Percentiles rank a stretch among this genome's conserved stretches.
These are phyloP conservation scores for Tinospora cordifolia DNA, from an alignment of 164 flowering plant species.

Conservation along the genomic window DNA sequence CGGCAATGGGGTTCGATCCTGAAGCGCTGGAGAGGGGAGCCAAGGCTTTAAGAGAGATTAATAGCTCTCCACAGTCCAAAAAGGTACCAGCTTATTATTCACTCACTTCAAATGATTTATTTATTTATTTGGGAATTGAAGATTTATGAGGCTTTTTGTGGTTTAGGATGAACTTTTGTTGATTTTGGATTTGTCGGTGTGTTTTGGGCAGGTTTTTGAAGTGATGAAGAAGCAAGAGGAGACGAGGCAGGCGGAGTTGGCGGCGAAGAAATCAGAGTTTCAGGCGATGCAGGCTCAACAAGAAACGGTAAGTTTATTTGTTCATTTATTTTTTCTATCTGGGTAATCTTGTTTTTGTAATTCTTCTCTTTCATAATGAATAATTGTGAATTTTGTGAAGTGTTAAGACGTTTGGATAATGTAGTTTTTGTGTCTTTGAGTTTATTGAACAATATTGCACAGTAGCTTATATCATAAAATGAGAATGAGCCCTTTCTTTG, in stretches of 20 bases:
- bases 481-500: too few species aligned
- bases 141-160: not conserved
- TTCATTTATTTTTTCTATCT: not conserved
- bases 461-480: too few species aligned
- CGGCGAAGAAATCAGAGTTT: conserved; percentile 49
- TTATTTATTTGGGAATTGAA: not conserved
- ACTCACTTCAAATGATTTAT: not conserved
- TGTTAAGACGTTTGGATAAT: too few species aligned
- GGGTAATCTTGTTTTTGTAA: not conserved
- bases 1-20: conserved; percentile 85
- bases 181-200: not conserved
- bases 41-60: conserved; percentile 45
- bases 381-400: too few species aligned
- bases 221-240: conserved; percentile 73
- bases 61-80: conserved; percentile 37
- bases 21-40: conserved; percentile 80
- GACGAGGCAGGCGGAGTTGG: conserved; percentile 51
- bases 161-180: not conserved
- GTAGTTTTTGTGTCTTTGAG: too few species aligned
- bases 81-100: conserved; percentile 37
- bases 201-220: conserved; percentile 51
- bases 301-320: conserved; percentile 49
- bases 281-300: conserved; percentile 62
- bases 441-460: too few species aligned
- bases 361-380: too few species aligned